A percentile compares a stretch with the other conserved stretches of the same genome.
Conservation (phyloP, 345 rosid species). For the Rhodamnia rubescens region DNA sequence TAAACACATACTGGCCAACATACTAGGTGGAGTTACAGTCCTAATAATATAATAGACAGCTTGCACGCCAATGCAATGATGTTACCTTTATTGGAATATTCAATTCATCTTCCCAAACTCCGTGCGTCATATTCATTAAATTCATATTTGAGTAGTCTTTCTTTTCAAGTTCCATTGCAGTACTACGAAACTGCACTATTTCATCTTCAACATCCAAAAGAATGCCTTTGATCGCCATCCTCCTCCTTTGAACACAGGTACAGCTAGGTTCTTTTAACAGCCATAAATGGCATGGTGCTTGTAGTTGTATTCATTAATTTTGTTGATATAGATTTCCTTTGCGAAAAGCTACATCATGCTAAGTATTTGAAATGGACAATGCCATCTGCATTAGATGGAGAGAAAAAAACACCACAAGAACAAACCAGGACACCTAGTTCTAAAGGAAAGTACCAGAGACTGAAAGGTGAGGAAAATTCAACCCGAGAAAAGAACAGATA, state of each 20-base stretch:
- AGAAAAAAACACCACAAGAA: not conserved
- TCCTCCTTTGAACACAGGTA: not conserved
- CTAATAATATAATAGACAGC: not conserved
- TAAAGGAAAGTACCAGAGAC: not conserved
- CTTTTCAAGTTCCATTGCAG: not conserved
- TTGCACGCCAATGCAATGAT: not conserved
- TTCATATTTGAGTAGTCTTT: not conserved
- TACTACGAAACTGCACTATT: not conserved
- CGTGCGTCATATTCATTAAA: not conserved
- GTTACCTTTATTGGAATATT: not conserved
- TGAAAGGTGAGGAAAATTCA: not conserved
- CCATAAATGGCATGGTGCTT: not conserved
- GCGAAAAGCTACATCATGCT: not conserved
- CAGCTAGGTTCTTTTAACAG: not conserved
- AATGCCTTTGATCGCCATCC: not conserved
- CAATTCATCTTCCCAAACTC: not conserved
- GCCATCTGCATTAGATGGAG: not conserved
- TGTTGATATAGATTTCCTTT: not conserved
- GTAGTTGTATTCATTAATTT: not conserved
- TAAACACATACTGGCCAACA: not conserved
- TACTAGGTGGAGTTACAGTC: not conserved
- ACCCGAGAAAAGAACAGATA: not conserved
- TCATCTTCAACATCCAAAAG: not conserved
- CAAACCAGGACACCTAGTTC: not conserved
- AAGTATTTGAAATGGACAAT: not conserved